Evolutionary conservation across 306 rosid genomes (phyloP), one percentile per base, ranked within the genome.

Genomic region (Dicorynia guianensis): DNA sequence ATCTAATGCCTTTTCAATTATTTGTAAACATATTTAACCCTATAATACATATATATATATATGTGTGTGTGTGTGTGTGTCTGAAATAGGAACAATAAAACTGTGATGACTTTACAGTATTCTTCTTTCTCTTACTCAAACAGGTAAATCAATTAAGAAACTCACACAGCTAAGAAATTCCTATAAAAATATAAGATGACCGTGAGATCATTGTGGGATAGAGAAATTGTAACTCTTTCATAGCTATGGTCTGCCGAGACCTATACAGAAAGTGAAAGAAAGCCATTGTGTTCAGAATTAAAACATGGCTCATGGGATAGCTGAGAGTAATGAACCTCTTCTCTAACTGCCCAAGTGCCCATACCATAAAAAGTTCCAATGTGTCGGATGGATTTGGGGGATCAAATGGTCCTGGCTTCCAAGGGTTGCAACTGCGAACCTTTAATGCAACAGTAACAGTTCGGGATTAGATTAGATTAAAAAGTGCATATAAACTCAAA

Each of bases 361-460:
- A 25, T 25, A 25, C 30, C 30, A 71, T 13, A 5, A 15, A 76
- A 65, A 11, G 34, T 30, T 10, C 40, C 14, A 34, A 25, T 38
- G 58, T 74, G 50, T 77, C 63, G 40, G 57, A 39, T 71, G 44
- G 39, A 25, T 58, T n/a, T 56, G 7, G 25, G 48, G 52, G 69
- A 33, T 69, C 11, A 65, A 79, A 79, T 75, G 79, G 81, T 71
- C 79, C 78, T 66, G 30, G 84, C 69, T 61, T 82, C 80, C 83
- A 62, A 69, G 72, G 72, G 61, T 65, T 70, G 75, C 79, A 83
- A 72, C 79, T 71, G 74, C 49, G 74, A 64, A 52, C 43, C 70
- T 79, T 80, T 14, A 82, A 67, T 82, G 85, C 87, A 86, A 78
- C 81, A 80, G 82, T 70, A 67, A 69, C 14, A 59, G 72, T 69